phyloP scores from a whole-genome alignment of 202 grass and related monocot species.

The Schoenoplectus triqueter region DNA sequence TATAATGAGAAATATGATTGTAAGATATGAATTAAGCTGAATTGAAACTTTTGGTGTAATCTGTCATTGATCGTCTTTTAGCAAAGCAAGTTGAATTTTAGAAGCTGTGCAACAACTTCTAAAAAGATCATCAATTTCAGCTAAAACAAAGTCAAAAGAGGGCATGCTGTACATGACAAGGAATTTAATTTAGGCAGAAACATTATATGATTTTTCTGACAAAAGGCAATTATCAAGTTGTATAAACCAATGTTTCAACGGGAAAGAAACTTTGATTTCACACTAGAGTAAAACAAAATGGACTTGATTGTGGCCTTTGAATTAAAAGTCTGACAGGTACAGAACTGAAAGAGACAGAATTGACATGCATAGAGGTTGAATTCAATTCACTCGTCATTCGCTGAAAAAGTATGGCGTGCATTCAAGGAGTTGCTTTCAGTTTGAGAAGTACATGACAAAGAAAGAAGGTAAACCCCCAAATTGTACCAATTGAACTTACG shows the following conservation, averaged over 20 bases:
- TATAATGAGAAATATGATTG: conserved; percentile 8
- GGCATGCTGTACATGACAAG: background rate
- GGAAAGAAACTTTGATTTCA: background rate
- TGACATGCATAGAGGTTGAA: background rate
- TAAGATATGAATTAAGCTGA: background rate
- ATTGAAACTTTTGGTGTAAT: background rate
- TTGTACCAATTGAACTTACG: background rate
- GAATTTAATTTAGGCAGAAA: background rate
- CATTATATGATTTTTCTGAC: background rate
- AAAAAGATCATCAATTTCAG: background rate
- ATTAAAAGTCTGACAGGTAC: conserved; percentile 7
- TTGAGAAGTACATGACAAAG: conserved; percentile 21
- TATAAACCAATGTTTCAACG: background rate
- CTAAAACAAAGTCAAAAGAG: conserved; percentile 16
- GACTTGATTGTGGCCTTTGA: background rate
- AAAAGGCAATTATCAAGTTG: background rate
- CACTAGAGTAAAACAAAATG: background rate
- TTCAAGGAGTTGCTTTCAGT: conserved; percentile 3
- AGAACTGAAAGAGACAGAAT: conserved; percentile 13
- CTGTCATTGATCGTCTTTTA: background rate
- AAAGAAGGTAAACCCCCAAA: background rate
- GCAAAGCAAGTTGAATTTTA: background rate
- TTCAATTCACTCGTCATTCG: background rate
- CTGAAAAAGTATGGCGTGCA: conserved; percentile 5
- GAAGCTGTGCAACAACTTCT: background rate